Conservation (phyloP, 306 rosid species). For the Abrus precatorius region DNA sequence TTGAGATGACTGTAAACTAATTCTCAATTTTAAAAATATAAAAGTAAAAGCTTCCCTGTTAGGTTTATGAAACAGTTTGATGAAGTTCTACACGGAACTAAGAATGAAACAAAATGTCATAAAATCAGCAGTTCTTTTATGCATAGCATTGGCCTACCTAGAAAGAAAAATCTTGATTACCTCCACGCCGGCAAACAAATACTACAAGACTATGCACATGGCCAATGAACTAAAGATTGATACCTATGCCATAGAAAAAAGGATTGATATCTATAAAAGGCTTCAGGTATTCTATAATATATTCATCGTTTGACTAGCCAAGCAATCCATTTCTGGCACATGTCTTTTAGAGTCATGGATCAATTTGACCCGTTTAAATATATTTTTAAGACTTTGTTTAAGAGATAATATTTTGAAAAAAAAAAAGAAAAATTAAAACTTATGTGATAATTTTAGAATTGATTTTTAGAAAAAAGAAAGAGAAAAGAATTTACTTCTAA, state of each 20-base stretch:
- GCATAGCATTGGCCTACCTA: constrained; percentile 2
- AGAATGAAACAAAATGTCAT: constrained; percentile 35
- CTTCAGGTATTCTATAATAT: neutral
- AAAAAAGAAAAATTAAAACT: too few species aligned
- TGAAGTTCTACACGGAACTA: constrained; percentile 6
- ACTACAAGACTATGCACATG: neutral
- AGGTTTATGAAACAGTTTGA: neutral
- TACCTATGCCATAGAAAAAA: too few species aligned
- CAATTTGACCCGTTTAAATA: neutral
- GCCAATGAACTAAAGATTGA: neutral
- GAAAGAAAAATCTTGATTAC: neutral
- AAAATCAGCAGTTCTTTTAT: neutral
- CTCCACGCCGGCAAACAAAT: neutral
- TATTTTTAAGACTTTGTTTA: too few species aligned
- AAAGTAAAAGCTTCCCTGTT: neutral
- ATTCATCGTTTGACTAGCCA: neutral
- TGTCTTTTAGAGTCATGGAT: neutral
- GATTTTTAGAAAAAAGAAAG: too few species aligned
- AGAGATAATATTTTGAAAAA: too few species aligned
- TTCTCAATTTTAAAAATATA: neutral
- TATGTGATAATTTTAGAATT: too few species aligned
- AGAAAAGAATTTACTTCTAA: too few species aligned
- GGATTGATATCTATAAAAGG: neutral
- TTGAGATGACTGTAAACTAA: neutral
- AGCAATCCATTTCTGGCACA: neutral